Percentiles rank a stretch among this genome's conserved stretches.
These are phyloP conservation scores for Sechiopsis laciniata DNA, from an alignment of 306 rosid genomes.

Conservation along the genomic window DNA sequence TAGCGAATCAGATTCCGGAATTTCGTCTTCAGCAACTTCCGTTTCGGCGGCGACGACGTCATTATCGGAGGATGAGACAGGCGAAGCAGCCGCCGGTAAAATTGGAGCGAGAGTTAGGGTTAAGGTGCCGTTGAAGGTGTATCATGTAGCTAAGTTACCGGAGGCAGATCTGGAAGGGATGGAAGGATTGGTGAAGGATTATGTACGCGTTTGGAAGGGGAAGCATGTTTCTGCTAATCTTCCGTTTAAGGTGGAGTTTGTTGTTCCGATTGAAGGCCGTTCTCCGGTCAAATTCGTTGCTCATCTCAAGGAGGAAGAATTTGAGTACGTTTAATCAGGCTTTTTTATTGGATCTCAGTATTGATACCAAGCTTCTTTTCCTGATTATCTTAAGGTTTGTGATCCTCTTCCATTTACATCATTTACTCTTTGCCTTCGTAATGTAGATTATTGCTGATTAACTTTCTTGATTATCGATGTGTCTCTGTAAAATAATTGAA, in stretches of 20 bases:
- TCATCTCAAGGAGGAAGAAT: conserved; percentile 90
- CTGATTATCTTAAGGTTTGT: background rate
- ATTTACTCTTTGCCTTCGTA: conserved; percentile 11
- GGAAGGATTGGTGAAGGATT: conserved; percentile 83
- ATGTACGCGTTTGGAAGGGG: conserved; percentile 75
- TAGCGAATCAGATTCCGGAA: conserved; percentile 42
- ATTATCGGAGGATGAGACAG: conserved; percentile 28
- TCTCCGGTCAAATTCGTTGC: conserved; percentile 74
- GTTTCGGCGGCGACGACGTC: conserved; percentile 31
- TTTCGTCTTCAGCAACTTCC: conserved; percentile 25
- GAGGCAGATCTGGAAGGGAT: conserved; percentile 62
- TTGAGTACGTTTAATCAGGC: conserved; percentile 46
- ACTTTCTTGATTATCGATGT: background rate
- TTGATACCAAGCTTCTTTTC: conserved; percentile 3
- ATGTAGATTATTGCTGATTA: conserved; percentile 7
- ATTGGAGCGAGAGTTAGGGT: conserved; percentile 78
- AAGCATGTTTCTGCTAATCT: conserved; percentile 80
- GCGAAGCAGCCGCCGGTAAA: conserved; percentile 29
- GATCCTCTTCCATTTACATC: conserved; percentile 12
- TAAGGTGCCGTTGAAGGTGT: conserved; percentile 70
- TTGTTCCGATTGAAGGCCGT: conserved; percentile 59
- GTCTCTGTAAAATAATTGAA: conserved; percentile 11
- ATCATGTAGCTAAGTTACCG: conserved; percentile 66
- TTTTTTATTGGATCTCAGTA: conserved; percentile 10
- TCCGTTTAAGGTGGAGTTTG: conserved; percentile 72